Conservation (phyloP, 2,329 filamentous ascomycete species). For the Akanthomyces lecanii region DNA sequence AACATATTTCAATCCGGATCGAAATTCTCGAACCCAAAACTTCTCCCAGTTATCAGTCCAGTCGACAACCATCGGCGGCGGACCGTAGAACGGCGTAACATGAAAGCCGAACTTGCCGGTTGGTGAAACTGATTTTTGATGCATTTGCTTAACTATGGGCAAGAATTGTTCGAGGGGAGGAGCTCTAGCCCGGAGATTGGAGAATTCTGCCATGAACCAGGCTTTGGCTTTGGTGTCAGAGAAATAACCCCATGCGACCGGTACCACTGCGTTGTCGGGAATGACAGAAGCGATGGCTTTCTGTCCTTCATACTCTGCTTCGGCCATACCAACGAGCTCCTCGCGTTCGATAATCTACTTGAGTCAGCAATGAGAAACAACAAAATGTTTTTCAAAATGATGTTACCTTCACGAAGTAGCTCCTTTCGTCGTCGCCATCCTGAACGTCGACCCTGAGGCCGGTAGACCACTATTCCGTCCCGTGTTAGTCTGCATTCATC, state of each 20-base stretch:
- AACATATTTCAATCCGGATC: slow-evolving; percentile 25
- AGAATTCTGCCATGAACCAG: slow-evolving; percentile 20
- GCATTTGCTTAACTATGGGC: slow-evolving; percentile 21
- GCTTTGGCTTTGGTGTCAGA: slow-evolving; percentile 14
- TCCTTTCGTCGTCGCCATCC: background rate
- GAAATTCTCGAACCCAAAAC: slow-evolving; percentile 24
- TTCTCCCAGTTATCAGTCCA: slow-evolving; percentile 22
- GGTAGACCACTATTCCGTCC: too few species aligned
- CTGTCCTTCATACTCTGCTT: slow-evolving; percentile 24
- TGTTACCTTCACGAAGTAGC: too few species aligned
- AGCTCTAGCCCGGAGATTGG: slow-evolving; percentile 22
- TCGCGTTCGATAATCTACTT: slow-evolving; percentile 20
- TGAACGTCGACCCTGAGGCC: background rate
- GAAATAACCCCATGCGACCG: slow-evolving; percentile 22
- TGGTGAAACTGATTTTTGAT: slow-evolving; percentile 16
- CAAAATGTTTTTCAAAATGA: background rate
- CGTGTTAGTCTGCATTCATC: background rate
- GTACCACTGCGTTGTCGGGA: slow-evolving; percentile 21
- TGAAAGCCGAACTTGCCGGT: slow-evolving; percentile 38
- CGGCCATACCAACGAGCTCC: slow-evolving; percentile 21
- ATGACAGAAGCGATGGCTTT: slow-evolving; percentile 21
- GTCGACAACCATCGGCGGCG: slow-evolving; percentile 19
- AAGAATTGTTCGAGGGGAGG: slow-evolving; percentile 22
- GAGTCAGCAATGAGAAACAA: background rate
- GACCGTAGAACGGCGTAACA: slow-evolving; percentile 28